Evolutionary conservation across 768 basidiomycete species (phyloP).

Genomic region (Sporobolomyces phaffii): DNA sequence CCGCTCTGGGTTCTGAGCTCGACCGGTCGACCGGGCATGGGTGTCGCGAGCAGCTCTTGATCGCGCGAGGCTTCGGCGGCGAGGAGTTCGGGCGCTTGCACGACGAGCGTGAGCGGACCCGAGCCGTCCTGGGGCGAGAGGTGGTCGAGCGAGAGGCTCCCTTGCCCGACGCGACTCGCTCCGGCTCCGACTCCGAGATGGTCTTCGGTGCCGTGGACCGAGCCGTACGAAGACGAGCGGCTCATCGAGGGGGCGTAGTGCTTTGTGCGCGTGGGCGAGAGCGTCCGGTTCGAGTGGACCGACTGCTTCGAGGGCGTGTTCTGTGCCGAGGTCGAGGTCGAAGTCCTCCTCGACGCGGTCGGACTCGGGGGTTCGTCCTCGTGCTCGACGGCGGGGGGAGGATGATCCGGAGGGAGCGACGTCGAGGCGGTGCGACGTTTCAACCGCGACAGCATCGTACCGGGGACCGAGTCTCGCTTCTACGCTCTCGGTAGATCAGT

Average conservation of each 20-base stretch:
- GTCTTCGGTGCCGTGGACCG: background rate
- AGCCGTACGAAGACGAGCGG: constrained; percentile 18
- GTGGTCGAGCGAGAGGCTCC: constrained; percentile 28
- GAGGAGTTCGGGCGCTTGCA: constrained; percentile 32
- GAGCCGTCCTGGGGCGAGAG: constrained; percentile 4
- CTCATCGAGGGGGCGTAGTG: background rate
- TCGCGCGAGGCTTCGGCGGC: background rate
- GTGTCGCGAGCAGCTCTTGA: background rate
- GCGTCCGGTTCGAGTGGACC: constrained; percentile 4
- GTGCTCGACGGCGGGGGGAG: background rate
- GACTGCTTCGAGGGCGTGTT: constrained; percentile 4
- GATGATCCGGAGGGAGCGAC: background rate
- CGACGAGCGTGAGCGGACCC: constrained; percentile 18
- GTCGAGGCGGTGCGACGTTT: constrained; percentile 20
- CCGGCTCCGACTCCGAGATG: constrained; percentile 6
- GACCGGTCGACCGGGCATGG: background rate
- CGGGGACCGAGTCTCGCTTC: background rate
- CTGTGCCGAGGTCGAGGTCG: background rate
- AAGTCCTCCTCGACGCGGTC: background rate
- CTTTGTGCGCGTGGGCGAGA: constrained; percentile 12
- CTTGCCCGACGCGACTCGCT: constrained; percentile 11
- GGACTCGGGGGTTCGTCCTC: constrained; percentile 10
- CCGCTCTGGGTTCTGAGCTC: background rate
- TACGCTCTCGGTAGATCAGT: background rate
- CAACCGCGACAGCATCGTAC: constrained; percentile 17